Evolutionary conservation across 148 eudicot genomes (phyloP).

Genomic region (Rhododendron molle): DNA sequence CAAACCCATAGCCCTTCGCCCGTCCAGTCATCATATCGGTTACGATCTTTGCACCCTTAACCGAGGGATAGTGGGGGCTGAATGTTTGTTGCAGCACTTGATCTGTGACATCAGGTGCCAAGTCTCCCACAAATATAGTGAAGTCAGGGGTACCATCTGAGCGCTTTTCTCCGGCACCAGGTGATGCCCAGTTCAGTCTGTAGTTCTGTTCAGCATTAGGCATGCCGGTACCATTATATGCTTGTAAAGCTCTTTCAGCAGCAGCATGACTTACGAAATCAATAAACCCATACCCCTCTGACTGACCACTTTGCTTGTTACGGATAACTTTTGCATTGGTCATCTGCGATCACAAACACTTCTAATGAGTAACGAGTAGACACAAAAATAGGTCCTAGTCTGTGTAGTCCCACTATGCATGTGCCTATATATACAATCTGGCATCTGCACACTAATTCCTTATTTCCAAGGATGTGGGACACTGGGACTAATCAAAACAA

Average conservation of each 20-base stretch:
- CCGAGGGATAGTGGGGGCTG: constrained; percentile 63
- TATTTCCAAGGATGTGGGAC: background rate
- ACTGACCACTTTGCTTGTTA: constrained; percentile 68
- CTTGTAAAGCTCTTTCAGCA: constrained; percentile 71
- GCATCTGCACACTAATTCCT: background rate
- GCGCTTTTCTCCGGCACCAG: constrained; percentile 82
- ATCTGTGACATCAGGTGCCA: constrained; percentile 89
- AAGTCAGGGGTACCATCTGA: constrained; percentile 61
- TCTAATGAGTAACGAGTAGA: background rate
- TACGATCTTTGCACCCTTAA: constrained; percentile 92
- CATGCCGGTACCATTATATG: constrained; percentile 70
- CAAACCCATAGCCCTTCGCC: constrained; percentile 94
- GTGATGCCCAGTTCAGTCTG: constrained; percentile 88
- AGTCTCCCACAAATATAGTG: constrained; percentile 90
- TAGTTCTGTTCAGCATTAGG: constrained; percentile 73
- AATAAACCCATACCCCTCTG: constrained; percentile 88
- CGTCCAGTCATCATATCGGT: constrained; percentile 78
- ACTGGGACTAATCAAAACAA: background rate
- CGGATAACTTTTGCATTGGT: constrained; percentile 69
- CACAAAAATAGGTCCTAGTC: background rate
- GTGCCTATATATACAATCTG: background rate
- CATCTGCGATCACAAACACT: constrained; percentile 41
- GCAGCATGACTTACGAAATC: constrained; percentile 71
- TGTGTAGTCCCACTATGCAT: background rate
- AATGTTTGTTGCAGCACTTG: constrained; percentile 78